A percentile compares a stretch with the other conserved stretches of the same genome.
phyloP scores from a whole-genome alignment of 345 rosid genomes.

The Eucalyptus albens region DNA sequence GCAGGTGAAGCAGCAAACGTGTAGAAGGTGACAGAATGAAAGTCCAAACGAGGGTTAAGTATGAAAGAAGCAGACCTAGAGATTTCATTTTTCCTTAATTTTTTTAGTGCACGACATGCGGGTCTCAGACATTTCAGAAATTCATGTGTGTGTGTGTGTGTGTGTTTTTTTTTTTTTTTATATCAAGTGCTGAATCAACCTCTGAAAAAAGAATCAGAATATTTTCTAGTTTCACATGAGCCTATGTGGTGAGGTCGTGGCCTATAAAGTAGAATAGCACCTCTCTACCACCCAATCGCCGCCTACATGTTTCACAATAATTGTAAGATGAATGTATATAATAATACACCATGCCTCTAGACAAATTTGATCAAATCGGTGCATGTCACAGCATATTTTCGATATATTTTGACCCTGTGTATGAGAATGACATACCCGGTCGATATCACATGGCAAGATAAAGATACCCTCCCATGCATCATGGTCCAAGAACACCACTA shows the following conservation, averaged over 20 bases:
- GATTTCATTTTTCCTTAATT: background rate
- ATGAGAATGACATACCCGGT: background rate
- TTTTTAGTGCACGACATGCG: background rate
- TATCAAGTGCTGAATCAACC: background rate
- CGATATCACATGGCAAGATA: too few species aligned
- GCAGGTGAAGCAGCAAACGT: slow-evolving; percentile 40
- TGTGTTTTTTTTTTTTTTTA: background rate
- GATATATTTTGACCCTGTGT: background rate
- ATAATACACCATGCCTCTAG: background rate
- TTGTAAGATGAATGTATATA: background rate
- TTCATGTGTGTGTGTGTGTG: background rate
- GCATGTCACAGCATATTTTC: background rate
- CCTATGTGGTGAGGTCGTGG: background rate
- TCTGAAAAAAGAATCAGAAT: background rate
- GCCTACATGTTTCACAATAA: background rate
- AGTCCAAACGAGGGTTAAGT: background rate
- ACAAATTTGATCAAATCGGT: background rate
- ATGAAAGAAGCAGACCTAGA: background rate
- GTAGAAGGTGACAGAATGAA: slow-evolving; percentile 50
- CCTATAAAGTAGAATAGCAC: background rate
- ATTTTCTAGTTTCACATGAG: background rate
- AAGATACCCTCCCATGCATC: background rate
- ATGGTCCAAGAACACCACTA: background rate
- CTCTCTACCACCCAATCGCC: background rate
- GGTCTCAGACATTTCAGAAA: background rate